Percentiles rank a stretch among this genome's conserved stretches.
phyloP scores from a whole-genome alignment of 2,329 filamentous ascomycete species.

The Penicillium capsulatum region DNA sequence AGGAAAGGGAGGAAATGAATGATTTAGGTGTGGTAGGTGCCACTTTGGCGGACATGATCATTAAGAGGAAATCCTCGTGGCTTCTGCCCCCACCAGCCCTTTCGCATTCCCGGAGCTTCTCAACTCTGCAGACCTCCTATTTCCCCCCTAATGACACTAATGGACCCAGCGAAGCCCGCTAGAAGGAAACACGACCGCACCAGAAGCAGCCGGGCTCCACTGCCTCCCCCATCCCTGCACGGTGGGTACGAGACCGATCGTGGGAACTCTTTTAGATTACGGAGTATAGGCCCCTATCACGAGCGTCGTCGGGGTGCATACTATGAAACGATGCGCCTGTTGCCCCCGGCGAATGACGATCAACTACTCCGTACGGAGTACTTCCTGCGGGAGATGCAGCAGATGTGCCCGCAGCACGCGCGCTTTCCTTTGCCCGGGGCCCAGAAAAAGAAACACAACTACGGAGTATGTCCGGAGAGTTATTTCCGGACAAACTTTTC shows the following conservation, averaged over 20 bases:
- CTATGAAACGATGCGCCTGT: too few species aligned
- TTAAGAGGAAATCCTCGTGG: not conserved
- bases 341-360: too few species aligned
- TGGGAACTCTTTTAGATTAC: not conserved
- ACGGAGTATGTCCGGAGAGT: too few species aligned
- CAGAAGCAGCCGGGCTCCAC: slow-evolving; percentile 33
- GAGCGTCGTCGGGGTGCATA: not conserved
- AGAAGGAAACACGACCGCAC: slow-evolving; percentile 32
- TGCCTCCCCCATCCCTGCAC: slow-evolving; percentile 29
- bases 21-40: slow-evolving; percentile 30
- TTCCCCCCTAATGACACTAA: slow-evolving; percentile 12
- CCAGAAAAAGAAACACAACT: too few species aligned
- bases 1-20: slow-evolving; percentile 5
- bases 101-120: too few species aligned
- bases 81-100: slow-evolving; percentile 11
- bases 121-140: slow-evolving; percentile 3
- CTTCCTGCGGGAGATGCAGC: not conserved
- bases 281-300: not conserved
- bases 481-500: too few species aligned
- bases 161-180: slow-evolving; percentile 25
- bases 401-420: not conserved
- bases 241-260: slow-evolving; percentile 26
- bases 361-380: too few species aligned
- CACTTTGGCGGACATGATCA: slow-evolving; percentile 16
- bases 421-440: not conserved